phyloP scores from a whole-genome alignment of 2,329 filamentous ascomycete species.

The Shiraia bambusicola region DNA sequence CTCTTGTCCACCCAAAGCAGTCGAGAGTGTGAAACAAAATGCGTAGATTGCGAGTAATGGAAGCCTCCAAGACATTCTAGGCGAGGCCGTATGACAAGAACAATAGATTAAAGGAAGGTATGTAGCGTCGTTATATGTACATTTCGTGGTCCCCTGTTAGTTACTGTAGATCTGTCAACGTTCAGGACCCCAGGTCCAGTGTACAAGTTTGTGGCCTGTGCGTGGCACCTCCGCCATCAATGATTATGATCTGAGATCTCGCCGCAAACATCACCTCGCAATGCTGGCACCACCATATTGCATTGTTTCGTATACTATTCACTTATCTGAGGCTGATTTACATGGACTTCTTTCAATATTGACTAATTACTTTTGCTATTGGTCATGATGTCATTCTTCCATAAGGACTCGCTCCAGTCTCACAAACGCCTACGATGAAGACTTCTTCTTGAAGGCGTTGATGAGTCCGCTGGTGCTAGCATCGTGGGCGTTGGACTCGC shows the following conservation, averaged over 20 bases:
- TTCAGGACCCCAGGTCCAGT: too few relatives aligned
- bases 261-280: too few relatives aligned
- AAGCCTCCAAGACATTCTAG: slow-evolving; percentile 15
- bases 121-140: not conserved
- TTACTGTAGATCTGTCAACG: not conserved
- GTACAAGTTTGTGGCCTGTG: not conserved
- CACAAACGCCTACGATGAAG: slow-evolving; percentile 38
- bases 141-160: not conserved
- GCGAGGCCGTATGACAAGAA: not conserved
- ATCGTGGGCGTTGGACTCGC: slow-evolving; percentile 74
- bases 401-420: slow-evolving; percentile 2
- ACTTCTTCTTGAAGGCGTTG: slow-evolving; percentile 84
- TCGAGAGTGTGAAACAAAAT: slow-evolving; percentile 39
- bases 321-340: too few relatives aligned
- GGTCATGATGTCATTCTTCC: slow-evolving; percentile 14
- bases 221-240: not conserved
- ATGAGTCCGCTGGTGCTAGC: slow-evolving; percentile 85
- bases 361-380: slow-evolving; percentile 2
- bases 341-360: not conserved
- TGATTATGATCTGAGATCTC: too few relatives aligned
- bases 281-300: too few relatives aligned
- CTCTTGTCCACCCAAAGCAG: slow-evolving; percentile 46
- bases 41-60: slow-evolving; percentile 29
- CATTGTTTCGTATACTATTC: too few relatives aligned
- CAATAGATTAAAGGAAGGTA: not conserved